Evolutionary conservation across 2,329 filamentous ascomycete species (phyloP).

Genomic region (Lasiodiplodia hormozganensis): DNA sequence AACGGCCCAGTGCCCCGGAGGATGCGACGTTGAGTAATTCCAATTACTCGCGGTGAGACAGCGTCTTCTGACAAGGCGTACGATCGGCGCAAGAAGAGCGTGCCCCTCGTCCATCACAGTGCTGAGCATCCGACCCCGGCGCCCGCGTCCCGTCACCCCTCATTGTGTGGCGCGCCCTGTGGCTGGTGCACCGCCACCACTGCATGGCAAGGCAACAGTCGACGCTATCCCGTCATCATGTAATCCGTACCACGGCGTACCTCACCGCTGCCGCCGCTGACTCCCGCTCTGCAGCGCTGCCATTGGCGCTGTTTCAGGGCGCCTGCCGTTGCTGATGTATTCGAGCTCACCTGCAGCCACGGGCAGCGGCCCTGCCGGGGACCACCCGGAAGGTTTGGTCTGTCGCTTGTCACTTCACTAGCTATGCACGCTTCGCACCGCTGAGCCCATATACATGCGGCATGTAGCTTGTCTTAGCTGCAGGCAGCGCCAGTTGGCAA

Average conservation of each 20-base stretch:
- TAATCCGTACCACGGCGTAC: background rate
- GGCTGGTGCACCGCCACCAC: slow-evolving; percentile 3
- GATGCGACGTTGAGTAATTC: slow-evolving; percentile 16
- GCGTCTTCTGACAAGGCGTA: slow-evolving; percentile 10
- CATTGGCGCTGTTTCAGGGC: background rate
- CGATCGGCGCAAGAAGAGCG: slow-evolving; percentile 6
- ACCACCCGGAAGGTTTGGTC: background rate
- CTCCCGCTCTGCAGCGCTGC: background rate
- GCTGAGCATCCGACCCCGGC: slow-evolving; percentile 5
- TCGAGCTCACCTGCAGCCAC: slow-evolving; percentile 16
- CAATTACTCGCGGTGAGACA: slow-evolving; percentile 24
- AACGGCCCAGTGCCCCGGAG: background rate
- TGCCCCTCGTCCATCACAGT: slow-evolving; percentile 24
- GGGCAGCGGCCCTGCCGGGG: background rate
- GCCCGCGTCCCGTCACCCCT: background rate
- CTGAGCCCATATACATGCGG: background rate
- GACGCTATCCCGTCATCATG: background rate
- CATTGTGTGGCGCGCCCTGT: background rate
- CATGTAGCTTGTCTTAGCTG: slow-evolving; percentile 13
- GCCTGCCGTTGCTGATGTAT: slow-evolving; percentile 13
- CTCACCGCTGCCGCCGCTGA: background rate
- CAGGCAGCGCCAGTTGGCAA: slow-evolving; percentile 18
- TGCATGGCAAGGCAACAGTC: slow-evolving; percentile 9
- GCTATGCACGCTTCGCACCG: background rate
- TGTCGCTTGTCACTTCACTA: slow-evolving; percentile 3